phyloP scores from a whole-genome alignment of 1,284 basidiomycete genomes.

The Sutorius eximius region DNA sequence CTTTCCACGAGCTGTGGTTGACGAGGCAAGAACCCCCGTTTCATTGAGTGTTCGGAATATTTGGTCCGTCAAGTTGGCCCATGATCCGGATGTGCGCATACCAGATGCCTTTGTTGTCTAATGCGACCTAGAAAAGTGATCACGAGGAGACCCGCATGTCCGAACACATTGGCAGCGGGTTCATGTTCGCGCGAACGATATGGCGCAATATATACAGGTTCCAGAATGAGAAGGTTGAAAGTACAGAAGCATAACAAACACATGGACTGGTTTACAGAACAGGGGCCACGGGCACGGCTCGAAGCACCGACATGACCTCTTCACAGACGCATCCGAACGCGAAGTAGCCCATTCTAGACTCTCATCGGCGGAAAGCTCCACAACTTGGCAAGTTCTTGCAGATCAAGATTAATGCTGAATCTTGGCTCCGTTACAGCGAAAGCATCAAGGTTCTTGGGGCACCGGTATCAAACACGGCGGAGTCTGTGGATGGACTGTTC shows the following conservation, averaged over 20 bases:
- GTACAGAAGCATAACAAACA: constrained; percentile 20
- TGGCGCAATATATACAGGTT: constrained; percentile 61
- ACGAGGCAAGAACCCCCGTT: too few species aligned
- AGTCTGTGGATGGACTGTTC: constrained; percentile 36
- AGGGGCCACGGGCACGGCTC: neutral
- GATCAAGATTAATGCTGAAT: constrained; percentile 36
- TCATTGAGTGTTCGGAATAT: too few species aligned
- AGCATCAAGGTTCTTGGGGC: constrained; percentile 14
- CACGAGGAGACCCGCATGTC: constrained; percentile 51
- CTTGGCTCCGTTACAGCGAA: constrained; percentile 28
- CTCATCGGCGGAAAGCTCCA: constrained; percentile 28
- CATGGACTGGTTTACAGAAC: neutral
- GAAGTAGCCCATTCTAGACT: constrained; percentile 10
- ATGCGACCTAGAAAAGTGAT: constrained; percentile 52
- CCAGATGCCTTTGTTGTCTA: constrained; percentile 57
- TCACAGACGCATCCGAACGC: neutral
- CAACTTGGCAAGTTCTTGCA: constrained; percentile 40
- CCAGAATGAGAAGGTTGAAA: constrained; percentile 68
- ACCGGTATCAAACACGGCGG: constrained; percentile 31
- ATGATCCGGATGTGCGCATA: constrained; percentile 19
- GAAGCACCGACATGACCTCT: neutral
- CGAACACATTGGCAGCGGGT: constrained; percentile 52
- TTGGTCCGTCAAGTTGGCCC: too few species aligned
- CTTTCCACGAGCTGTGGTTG: too few species aligned
- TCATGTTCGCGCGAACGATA: constrained; percentile 77